A percentile compares a stretch with the other conserved stretches of the same genome.
Conservation (phyloP, 106 monocot genomes). For the Vanilla planifolia region DNA sequence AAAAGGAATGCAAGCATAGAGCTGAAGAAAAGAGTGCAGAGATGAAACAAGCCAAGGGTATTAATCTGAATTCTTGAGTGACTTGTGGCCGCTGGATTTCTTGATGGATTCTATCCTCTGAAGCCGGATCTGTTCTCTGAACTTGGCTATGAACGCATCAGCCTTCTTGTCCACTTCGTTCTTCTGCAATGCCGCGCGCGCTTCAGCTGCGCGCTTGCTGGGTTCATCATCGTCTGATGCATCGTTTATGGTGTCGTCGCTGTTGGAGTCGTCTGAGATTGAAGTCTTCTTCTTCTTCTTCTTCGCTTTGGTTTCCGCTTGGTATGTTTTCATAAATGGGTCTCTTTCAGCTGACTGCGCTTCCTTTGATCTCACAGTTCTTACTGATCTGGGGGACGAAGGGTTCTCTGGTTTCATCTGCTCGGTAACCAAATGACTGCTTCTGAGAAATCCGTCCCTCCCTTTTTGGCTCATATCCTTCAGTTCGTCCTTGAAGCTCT, state of each 20-base stretch:
- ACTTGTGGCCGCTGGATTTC: slow-evolving; percentile 43
- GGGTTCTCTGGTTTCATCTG: neutral
- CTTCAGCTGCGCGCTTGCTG: neutral
- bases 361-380: slow-evolving; percentile 23
- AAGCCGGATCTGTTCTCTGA: slow-evolving; percentile 91
- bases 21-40: too few species aligned
- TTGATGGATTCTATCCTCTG: slow-evolving; percentile 92
- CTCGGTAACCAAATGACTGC: neutral
- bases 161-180: slow-evolving; percentile 97
- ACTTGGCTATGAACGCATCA: slow-evolving; percentile 95
- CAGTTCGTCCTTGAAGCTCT: slow-evolving; percentile 57
- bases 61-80: slow-evolving; percentile 1
- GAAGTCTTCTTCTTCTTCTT: slow-evolving; percentile 11
- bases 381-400: slow-evolving; percentile 20
- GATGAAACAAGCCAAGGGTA: too few species aligned
- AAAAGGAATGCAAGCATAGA: too few species aligned
- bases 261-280: slow-evolving; percentile 13
- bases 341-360: too few species aligned
- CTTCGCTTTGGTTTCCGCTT: slow-evolving; percentile 1
- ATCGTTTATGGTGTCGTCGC: slow-evolving; percentile 1
- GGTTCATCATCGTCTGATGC: neutral
- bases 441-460: neutral
- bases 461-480: slow-evolving; percentile 31
- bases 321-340: neutral
- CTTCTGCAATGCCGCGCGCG: slow-evolving; percentile 19